These are phyloP conservation scores for Suillus discolor DNA, from an alignment of 768 basidiomycete species.

Conservation along the genomic window DNA sequence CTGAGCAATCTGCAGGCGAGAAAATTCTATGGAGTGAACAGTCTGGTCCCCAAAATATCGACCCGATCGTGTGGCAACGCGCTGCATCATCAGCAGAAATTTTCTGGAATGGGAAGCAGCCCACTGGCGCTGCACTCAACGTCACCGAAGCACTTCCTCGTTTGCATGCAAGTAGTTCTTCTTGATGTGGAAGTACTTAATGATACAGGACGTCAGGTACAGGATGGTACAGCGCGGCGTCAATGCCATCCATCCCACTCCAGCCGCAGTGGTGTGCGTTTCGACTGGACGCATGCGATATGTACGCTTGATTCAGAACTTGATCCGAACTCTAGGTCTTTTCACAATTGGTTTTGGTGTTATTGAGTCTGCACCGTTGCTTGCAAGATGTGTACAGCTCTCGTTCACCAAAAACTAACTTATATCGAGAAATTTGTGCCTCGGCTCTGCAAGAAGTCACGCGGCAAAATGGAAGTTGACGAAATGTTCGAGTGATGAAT, in stretches of 20 bases:
- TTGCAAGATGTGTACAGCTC: neutral
- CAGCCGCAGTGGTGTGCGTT: constrained; percentile 78
- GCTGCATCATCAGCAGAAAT: constrained; percentile 73
- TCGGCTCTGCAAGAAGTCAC: too few species aligned
- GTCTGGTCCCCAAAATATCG: constrained; percentile 64
- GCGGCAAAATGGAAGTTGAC: neutral
- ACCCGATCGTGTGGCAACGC: constrained; percentile 72
- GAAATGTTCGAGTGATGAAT: neutral
- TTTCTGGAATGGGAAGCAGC: constrained; percentile 64
- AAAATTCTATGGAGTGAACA: constrained; percentile 78
- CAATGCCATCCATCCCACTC: constrained; percentile 49
- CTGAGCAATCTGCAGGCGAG: constrained; percentile 42
- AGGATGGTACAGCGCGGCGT: constrained; percentile 65
- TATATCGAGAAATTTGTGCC: neutral
- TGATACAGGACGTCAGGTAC: constrained; percentile 40
- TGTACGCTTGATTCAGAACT: constrained; percentile 27
- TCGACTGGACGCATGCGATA: constrained; percentile 58
- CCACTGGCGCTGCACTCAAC: constrained; percentile 35
- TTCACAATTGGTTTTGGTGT: too few species aligned
- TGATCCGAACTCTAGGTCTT: neutral
- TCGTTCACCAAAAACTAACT: neutral
- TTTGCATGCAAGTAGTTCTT: constrained; percentile 45
- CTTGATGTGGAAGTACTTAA: constrained; percentile 22
- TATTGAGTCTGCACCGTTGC: too few species aligned
- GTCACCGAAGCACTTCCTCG: constrained; percentile 58